A percentile compares a stretch with the other conserved stretches of the same genome.
Conservation (phyloP, 495 filamentous ascomycete species). For the Lepidopterella palustris region DNA sequence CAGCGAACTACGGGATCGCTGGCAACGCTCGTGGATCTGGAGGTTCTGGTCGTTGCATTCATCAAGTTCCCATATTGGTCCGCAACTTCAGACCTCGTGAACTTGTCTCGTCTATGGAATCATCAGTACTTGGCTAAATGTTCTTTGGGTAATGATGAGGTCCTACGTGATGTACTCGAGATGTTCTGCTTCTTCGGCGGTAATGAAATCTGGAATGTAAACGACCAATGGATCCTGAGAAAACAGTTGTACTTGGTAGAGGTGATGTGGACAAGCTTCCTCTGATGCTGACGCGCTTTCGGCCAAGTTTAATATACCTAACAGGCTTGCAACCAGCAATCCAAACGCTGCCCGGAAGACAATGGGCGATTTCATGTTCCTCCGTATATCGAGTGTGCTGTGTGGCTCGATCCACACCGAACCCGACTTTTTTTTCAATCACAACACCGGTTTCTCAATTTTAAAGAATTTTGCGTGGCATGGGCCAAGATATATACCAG, state of each 20-base stretch:
- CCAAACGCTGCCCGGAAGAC: not conserved
- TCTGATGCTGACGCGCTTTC: slow-evolving; percentile 2
- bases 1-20: slow-evolving; percentile 14
- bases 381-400: too few relatives aligned
- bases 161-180: slow-evolving; percentile 41
- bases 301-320: slow-evolving; percentile 1
- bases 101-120: slow-evolving; percentile 4
- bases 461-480: too few relatives aligned
- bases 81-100: slow-evolving; percentile 17
- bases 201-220: slow-evolving; percentile 46
- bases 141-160: not conserved
- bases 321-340: slow-evolving; percentile 3
- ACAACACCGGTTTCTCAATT: too few relatives aligned
- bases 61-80: slow-evolving; percentile 14
- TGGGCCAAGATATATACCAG: too few relatives aligned
- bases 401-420: too few relatives aligned
- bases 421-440: too few relatives aligned
- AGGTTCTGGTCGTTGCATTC: slow-evolving; percentile 12
- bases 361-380: too few relatives aligned
- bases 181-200: slow-evolving; percentile 35
- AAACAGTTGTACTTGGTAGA: slow-evolving; percentile 46
- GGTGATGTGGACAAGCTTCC: slow-evolving; percentile 27
- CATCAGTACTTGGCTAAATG: not conserved
- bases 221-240: slow-evolving; percentile 51
- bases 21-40: slow-evolving; percentile 12